Base-by-base conservation (phyloP, 257 asterid genomes). In the Penstemon barbatus region DNA sequence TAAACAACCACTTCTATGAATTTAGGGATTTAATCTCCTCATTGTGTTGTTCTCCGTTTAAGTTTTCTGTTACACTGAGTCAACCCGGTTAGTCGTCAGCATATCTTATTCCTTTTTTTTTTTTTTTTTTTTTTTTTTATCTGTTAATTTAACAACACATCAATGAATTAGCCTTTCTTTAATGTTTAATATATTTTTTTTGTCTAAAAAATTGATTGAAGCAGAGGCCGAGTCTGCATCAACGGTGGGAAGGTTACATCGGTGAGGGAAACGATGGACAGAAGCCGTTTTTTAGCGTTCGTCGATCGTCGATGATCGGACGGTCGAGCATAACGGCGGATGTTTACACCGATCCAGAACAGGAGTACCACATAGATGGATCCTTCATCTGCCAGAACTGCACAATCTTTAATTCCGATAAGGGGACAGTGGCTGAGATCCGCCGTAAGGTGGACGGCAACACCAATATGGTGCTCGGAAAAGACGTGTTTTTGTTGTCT, bases 181-280 rank as follows among this genome's bases (percentile, higher is more conserved):
- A 25, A 1, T 25, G 33, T 25, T 25, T 25, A 25, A 25, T 25
- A 25, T 25, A 0, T 25, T 0, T 25, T 25, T 25, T 25, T 25
- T 15, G 0, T 15, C n/a, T 25, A 25, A 25, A 25, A 25, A 1
- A 25, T 25, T 25, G 2, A 40, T 39, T 62, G 70, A 51, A 39
- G 40, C 66, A 87, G 95, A 73, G 88, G 79, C 91, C 91, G 49
- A 87, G 91, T 61, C 78, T 87, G 69, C 95, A 87, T 76, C 85
- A 83, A 48, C 63, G 94, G 51, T 87, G 94, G 94, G 91, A 87
- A 73, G 94, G 94, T n/a, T 87, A 77, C 79, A 5, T 51, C 58
- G 94, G 91, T 51, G 94, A 87, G 71, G 63, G 85, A 10, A 37
- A 64, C 7, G 90, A 84, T 2, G 88, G 88, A 51, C 79, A 79